Conservation (phyloP, 352 stramenopile species). For the Phytophthora cactorum region DNA sequence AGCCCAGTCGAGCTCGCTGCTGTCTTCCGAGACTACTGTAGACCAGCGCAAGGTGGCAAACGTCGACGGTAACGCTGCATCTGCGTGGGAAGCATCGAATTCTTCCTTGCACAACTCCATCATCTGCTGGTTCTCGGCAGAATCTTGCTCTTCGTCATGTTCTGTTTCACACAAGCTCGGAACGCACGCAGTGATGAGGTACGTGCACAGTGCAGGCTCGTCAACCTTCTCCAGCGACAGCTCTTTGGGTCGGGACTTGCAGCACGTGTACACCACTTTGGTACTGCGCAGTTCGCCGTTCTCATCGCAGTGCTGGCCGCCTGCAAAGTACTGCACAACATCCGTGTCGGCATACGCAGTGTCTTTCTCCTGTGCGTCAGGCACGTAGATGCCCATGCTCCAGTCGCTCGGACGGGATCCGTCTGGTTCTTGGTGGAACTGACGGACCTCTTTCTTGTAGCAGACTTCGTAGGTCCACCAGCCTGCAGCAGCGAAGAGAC, state of each 20-base stretch:
- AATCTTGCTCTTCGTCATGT: slow-evolving; percentile 30
- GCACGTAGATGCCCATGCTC: slow-evolving; percentile 81
- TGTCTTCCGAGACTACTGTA: slow-evolving; percentile 84
- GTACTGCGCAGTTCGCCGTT: slow-evolving; percentile 78
- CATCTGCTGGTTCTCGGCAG: slow-evolving; percentile 45
- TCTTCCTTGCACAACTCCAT: slow-evolving; percentile 59
- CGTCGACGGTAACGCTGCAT: slow-evolving; percentile 38
- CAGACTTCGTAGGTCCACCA: slow-evolving; percentile 91
- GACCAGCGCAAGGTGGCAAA: slow-evolving; percentile 83
- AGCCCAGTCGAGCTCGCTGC: slow-evolving; percentile 85
- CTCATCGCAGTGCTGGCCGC: slow-evolving; percentile 85
- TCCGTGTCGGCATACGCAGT: slow-evolving; percentile 39
- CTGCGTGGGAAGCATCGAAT: slow-evolving; percentile 45
- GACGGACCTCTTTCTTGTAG: slow-evolving; percentile 81
- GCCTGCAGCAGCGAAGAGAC: slow-evolving; percentile 59
- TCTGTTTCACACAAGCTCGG: slow-evolving; percentile 66
- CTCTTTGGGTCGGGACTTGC: slow-evolving; percentile 59
- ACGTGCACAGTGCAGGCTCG: slow-evolving; percentile 83
- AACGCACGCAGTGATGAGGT: slow-evolving; percentile 84
- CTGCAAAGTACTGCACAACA: slow-evolving; percentile 74
- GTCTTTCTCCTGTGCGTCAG: slow-evolving; percentile 35
- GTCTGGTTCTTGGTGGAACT: slow-evolving; percentile 83
- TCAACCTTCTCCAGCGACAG: slow-evolving; percentile 76
- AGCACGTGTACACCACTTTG: slow-evolving; percentile 82
- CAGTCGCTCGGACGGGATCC: slow-evolving; percentile 76